Evolutionary conservation across 2,329 filamentous ascomycete species (phyloP).

Genomic region (Pseudogymnoascus sp.): DNA sequence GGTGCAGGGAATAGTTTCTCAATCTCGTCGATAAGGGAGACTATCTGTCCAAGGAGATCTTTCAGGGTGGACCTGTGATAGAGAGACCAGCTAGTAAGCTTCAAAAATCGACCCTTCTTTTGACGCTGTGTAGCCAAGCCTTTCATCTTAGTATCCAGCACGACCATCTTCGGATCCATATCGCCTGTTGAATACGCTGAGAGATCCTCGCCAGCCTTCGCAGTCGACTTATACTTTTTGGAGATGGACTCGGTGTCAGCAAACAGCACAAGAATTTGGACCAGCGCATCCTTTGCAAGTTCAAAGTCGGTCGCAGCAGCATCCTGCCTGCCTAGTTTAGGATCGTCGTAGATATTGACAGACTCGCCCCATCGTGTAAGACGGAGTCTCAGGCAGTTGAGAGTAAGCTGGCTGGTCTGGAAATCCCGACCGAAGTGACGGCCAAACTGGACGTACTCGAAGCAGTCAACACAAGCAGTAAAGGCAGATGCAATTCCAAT

Average conservation of each 20-base stretch:
- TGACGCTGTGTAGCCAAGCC: conserved; percentile 14
- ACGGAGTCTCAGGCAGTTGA: conserved; percentile 28
- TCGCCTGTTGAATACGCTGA: conserved; percentile 14
- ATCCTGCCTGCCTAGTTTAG: conserved; percentile 13
- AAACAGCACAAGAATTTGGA: conserved; percentile 19
- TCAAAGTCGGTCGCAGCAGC: conserved; percentile 15
- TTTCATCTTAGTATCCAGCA: conserved; percentile 18
- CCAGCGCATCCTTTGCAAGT: conserved; percentile 16
- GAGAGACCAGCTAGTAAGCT: conserved; percentile 18
- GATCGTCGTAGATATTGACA: conserved; percentile 27
- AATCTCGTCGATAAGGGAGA: too few relatives aligned
- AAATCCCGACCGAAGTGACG: conserved; percentile 31
- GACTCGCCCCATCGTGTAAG: conserved; percentile 33
- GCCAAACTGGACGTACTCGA: conserved; percentile 36
- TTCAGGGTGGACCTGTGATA: conserved; percentile 17
- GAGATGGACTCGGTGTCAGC: conserved; percentile 19
- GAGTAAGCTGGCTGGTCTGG: conserved; percentile 28
- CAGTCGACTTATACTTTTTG: conserved; percentile 15
- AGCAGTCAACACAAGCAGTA: conserved; percentile 34
- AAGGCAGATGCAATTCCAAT: conserved; percentile 33
- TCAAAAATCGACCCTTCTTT: conserved; percentile 17
- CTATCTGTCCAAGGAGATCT: conserved; percentile 1
- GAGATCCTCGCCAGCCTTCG: conserved; percentile 18
- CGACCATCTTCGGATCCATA: conserved; percentile 14
- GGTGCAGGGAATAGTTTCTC: too few relatives aligned